phyloP scores from a whole-genome alignment of 2,329 filamentous ascomycete species.

The Emergomyces africanus region DNA sequence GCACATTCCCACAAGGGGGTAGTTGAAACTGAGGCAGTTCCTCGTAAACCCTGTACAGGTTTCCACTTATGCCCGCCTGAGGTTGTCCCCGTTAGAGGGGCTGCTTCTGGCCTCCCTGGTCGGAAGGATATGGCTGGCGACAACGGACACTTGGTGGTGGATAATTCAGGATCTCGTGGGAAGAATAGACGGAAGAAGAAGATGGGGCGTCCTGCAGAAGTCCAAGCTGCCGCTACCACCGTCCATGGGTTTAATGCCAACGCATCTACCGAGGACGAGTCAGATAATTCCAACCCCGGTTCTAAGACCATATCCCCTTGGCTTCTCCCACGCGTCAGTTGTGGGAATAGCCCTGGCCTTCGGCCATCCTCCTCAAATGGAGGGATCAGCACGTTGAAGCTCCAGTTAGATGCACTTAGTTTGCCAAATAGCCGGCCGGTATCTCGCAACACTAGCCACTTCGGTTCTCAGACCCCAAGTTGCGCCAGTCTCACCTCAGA shows the following conservation, averaged over 20 bases:
- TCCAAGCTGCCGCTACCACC: constrained; percentile 23
- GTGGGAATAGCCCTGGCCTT: constrained; percentile 34
- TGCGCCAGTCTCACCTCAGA: constrained; percentile 50
- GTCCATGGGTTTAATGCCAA: constrained; percentile 33
- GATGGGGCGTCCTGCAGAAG: constrained; percentile 15
- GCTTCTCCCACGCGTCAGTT: constrained; percentile 16
- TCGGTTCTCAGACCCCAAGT: constrained; percentile 35
- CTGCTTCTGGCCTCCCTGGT: background rate
- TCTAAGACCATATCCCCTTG: constrained; percentile 21
- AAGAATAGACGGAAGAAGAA: constrained; percentile 32
- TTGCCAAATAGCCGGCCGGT: constrained; percentile 49
- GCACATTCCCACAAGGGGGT: background rate
- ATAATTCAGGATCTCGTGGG: background rate
- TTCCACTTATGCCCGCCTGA: constrained; percentile 8
- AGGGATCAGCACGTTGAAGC: constrained; percentile 71
- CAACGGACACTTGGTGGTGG: background rate
- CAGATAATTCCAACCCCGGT: constrained; percentile 29
- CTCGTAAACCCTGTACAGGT: background rate
- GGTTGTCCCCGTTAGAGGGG: constrained; percentile 5
- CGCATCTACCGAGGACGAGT: constrained; percentile 34
- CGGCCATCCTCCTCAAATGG: constrained; percentile 41
- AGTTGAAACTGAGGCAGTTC: background rate
- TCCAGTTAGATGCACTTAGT: constrained; percentile 66
- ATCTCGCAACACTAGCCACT: constrained; percentile 40
- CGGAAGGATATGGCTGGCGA: background rate